phyloP scores from a whole-genome alignment of 1,284 basidiomycete species.

The Moniliella sp. region DNA sequence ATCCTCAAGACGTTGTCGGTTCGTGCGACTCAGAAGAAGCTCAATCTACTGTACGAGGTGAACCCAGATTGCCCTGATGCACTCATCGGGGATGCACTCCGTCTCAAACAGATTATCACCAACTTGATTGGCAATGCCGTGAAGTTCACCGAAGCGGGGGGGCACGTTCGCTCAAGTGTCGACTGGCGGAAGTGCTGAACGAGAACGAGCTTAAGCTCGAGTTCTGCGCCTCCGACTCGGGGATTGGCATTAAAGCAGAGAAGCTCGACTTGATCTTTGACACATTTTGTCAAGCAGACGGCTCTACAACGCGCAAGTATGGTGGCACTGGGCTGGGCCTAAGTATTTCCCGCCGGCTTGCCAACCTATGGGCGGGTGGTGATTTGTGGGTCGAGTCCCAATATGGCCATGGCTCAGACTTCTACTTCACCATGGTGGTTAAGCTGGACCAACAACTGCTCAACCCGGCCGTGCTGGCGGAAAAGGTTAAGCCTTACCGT shows the following conservation, averaged over 20 bases:
- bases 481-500: constrained; percentile 27
- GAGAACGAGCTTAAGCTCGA: constrained; percentile 64
- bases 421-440: constrained; percentile 70
- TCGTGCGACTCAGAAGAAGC: constrained; percentile 85
- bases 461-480: constrained; percentile 15
- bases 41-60: constrained; percentile 89
- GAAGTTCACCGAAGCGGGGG: constrained; percentile 61
- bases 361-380: constrained; percentile 88
- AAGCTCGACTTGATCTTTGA: constrained; percentile 97
- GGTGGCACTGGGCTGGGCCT: constrained; percentile 93
- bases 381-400: constrained; percentile 96
- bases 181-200: constrained; percentile 46
- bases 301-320: constrained; percentile 49
- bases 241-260: constrained; percentile 96
- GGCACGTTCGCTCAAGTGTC: constrained; percentile 70
- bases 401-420: constrained; percentile 65
- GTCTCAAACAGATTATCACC: constrained; percentile 37
- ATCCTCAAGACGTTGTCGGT: constrained; percentile 96
- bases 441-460: constrained; percentile 28
- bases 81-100: constrained; percentile 82
- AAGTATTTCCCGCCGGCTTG: constrained; percentile 50
- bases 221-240: constrained; percentile 91
- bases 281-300: constrained; percentile 96
- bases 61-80: constrained; percentile 89
- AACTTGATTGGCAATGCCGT: constrained; percentile 26